Conservation (phyloP, 805 yeast species). For the Starmerella khaoyaiensis region DNA sequence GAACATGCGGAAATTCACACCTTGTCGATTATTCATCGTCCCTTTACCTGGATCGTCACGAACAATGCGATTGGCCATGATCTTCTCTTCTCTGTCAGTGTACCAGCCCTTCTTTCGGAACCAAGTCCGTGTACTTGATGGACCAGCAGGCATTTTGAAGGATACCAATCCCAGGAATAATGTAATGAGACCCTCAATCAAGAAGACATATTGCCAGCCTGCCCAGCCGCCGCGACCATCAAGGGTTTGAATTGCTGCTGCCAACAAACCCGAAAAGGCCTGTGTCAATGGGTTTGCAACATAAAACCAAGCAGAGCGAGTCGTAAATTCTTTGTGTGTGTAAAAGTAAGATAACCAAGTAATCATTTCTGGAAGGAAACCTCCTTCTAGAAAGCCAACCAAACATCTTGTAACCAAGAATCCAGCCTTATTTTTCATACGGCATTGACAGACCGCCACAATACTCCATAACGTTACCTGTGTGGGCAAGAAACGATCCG, state of each 20-base stretch:
- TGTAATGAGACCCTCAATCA: constrained; percentile 51
- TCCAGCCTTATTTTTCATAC: constrained; percentile 32
- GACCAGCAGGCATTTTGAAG: constrained; percentile 43
- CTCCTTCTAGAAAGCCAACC: constrained; percentile 52
- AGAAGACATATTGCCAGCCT: constrained; percentile 57
- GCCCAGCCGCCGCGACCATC: constrained; percentile 34
- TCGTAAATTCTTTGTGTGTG: constrained; percentile 43
- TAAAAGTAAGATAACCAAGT: constrained; percentile 57
- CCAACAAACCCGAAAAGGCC: constrained; percentile 37
- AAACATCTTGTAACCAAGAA: constrained; percentile 39
- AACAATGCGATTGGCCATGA: constrained; percentile 45
- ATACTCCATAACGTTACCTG: constrained; percentile 47
- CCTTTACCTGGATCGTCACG: constrained; percentile 56
- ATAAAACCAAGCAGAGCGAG: constrained; percentile 50
- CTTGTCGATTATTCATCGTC: constrained; percentile 50
- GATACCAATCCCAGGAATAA: constrained; percentile 38
- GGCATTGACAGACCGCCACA: constrained; percentile 42
- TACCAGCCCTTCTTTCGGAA: constrained; percentile 42
- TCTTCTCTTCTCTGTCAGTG: constrained; percentile 42
- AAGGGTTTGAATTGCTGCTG: constrained; percentile 42
- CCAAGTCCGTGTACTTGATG: constrained; percentile 40
- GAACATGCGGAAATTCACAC: constrained; percentile 34
- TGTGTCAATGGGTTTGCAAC: constrained; percentile 39
- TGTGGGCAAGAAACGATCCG: constrained; percentile 51
- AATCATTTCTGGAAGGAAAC: constrained; percentile 52